Evolutionary conservation across 345 rosid genomes (phyloP).

Genomic region (Acer saccharum): DNA sequence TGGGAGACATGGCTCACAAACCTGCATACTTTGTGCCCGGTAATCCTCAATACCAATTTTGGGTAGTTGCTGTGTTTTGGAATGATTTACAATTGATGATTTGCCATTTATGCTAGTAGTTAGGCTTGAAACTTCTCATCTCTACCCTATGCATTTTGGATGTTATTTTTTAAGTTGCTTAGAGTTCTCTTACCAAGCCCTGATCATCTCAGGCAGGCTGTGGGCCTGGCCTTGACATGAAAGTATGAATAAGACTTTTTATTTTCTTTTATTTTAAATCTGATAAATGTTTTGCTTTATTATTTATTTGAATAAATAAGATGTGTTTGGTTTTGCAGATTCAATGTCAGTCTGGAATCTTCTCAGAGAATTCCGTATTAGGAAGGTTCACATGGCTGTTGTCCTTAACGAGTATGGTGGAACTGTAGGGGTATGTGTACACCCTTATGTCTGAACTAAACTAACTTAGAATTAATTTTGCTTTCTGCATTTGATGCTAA

Average conservation of each 20-base stretch:
- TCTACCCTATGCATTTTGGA: background rate
- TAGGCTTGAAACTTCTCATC: background rate
- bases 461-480: background rate
- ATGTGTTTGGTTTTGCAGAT: slow-evolving; percentile 56
- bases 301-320: slow-evolving; percentile 14
- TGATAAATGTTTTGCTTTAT: background rate
- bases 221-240: background rate
- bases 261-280: background rate
- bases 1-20: slow-evolving; percentile 95
- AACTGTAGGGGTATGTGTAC: slow-evolving; percentile 86
- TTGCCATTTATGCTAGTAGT: slow-evolving; percentile 8
- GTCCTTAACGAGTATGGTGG: slow-evolving; percentile 99
- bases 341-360: slow-evolving; percentile 99
- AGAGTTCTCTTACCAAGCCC: background rate
- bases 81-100: background rate
- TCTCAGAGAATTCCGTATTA: slow-evolving; percentile 95
- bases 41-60: slow-evolving; percentile 31
- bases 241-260: background rate
- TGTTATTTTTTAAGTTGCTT: background rate
- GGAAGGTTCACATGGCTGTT: slow-evolving; percentile 99
- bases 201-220: background rate
- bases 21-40: slow-evolving; percentile 99
- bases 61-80: background rate
- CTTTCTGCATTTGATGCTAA: too few species aligned
- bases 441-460: slow-evolving; percentile 3